Conservation (phyloP, 805 yeast genomes). For the Hanseniaspora clermontiae region DNA sequence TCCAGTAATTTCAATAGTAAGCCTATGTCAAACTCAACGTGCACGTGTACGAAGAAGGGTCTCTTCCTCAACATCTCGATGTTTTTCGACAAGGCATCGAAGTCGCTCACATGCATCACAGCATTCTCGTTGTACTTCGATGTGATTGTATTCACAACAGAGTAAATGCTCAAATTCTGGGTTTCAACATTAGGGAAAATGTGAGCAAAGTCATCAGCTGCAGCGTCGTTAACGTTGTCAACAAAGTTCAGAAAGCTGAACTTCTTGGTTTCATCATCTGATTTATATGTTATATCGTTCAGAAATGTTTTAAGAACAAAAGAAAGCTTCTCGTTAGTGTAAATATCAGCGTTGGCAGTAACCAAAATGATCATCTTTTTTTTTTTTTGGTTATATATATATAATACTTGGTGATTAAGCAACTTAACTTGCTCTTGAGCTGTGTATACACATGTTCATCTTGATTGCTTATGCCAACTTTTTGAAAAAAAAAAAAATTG, state of each 20-base stretch:
- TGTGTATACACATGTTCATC: not conserved
- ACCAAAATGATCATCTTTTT: constrained; percentile 5
- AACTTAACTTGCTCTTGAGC: not conserved
- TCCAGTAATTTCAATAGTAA: constrained; percentile 17
- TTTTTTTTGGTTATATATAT: not conserved
- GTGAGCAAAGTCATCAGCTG: not conserved
- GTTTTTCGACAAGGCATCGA: constrained; percentile 31
- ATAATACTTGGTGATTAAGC: not conserved
- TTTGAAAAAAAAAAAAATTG: no score
- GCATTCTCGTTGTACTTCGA: constrained; percentile 49
- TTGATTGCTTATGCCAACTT: not conserved
- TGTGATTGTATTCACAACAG: constrained; percentile 50
- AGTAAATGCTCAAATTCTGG: not conserved
- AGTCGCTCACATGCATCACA: constrained; percentile 41
- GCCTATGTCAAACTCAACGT: constrained; percentile 65
- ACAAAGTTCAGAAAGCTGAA: not conserved
- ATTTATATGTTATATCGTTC: not conserved
- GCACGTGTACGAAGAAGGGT: constrained; percentile 73
- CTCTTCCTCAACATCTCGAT: constrained; percentile 38
- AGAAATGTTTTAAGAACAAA: not conserved
- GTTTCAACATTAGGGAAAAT: not conserved
- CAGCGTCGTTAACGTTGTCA: not conserved
- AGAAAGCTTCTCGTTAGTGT: not conserved
- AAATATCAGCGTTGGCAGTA: constrained; percentile 1
- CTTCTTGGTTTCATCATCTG: not conserved